Base-by-base conservation (phyloP, 2,329 filamentous ascomycete species). In the Penicillium sp. region DNA sequence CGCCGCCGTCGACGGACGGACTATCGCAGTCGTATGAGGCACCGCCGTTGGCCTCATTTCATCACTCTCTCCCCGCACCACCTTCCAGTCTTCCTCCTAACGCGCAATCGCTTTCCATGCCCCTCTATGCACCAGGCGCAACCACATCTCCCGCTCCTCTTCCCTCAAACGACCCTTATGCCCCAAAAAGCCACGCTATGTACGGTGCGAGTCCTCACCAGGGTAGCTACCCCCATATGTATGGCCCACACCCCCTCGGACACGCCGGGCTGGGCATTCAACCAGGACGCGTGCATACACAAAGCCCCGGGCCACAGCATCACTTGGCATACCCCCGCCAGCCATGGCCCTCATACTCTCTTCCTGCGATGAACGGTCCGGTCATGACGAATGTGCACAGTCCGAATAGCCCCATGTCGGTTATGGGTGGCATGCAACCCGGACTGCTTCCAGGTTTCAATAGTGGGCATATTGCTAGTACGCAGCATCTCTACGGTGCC, bases 351-450 rank as follows among this genome's bases (percentile, higher is more conserved):
- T 75, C 73, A 6, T 81, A 84, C 60, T 78, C 78, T 3, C 76
- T 87, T 3, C 79, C 85, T 3, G 74, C 77, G n/a, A 79, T 84
- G 75, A 73, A 76, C 37, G 83, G 84, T 1, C 79, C 85, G 1
- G 83, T 92, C 25, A 82, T 92, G 75, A 86, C 87, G 13, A 93
- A 92, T 63, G 79, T 93, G 24, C 81, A 85, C 61, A 88, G 84
- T 52, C 88, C 88, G 0, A 82, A 81, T 46, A 79, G 79, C 5
- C 86, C 86, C 52, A 83, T 93, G 76, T 79, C 86, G 6, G 74
- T 93, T 53, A 81, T 92, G 29, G 81, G 83, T 3, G 75, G 74
- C 23, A 73, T 81, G 67, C 78, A 77, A 35, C 71, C 76, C 4
- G 75, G 74, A 2, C 79, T 88, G 70, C 76, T 82, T 60, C 70